Conservation (phyloP, 164 flowering plant genomes). For the Dillenia suffruticosa region DNA sequence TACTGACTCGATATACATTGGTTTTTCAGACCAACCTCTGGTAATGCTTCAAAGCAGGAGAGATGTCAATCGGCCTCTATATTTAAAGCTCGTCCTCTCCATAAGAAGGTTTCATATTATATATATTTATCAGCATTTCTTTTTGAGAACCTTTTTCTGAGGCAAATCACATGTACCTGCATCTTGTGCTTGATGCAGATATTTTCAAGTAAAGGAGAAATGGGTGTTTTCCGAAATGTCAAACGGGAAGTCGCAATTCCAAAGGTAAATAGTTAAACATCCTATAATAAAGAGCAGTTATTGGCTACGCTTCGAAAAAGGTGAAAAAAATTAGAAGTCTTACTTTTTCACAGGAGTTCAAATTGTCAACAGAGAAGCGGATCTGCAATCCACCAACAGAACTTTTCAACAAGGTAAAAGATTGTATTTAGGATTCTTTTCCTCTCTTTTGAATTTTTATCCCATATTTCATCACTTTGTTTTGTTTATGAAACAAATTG, state of each 20-base stretch:
- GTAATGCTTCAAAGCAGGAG: conserved; percentile 38
- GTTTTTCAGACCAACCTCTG: conserved; percentile 23
- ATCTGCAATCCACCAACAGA: conserved; percentile 59
- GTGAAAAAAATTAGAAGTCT: not conserved
- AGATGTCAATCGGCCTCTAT: conserved; percentile 19
- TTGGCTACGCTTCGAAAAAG: no score
- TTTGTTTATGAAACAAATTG: conserved; percentile 5
- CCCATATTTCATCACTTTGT: conserved; percentile 1
- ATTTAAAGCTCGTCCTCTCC: conserved; percentile 82
- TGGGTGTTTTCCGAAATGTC: conserved; percentile 64
- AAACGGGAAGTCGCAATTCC: conserved; percentile 68
- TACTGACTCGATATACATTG: not conserved
- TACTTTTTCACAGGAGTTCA: conserved; percentile 51
- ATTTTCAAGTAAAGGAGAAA: conserved; percentile 79
- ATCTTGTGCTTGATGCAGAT: conserved; percentile 41
- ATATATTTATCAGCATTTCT: not conserved
- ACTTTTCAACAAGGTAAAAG: conserved; percentile 73
- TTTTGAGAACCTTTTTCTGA: conserved; percentile 3
- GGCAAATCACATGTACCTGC: not conserved
- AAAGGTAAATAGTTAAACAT: conserved; percentile 34
- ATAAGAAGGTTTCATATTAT: conserved; percentile 57
- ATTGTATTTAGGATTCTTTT: not conserved
- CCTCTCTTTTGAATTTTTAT: not conserved
- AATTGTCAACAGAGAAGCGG: conserved; percentile 59
- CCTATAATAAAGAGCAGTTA: no score